Conservation (phyloP, 139 green algal species). For the Desmodesmus armatus region DNA sequence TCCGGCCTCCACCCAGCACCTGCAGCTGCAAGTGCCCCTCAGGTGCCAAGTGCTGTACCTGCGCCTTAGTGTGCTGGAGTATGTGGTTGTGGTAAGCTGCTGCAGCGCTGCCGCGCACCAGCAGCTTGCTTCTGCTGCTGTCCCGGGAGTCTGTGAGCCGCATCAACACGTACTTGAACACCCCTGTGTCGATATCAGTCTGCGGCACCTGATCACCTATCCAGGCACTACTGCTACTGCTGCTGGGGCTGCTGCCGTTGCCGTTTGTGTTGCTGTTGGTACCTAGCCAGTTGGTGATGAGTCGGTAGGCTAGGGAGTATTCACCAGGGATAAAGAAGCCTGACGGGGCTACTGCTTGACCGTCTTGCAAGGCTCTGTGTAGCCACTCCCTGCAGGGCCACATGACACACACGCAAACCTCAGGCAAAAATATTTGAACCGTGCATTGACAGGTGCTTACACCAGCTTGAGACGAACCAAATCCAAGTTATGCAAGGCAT, state of each 20-base stretch:
- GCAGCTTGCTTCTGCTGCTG: conserved; percentile 65
- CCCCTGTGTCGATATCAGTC: conserved; percentile 64
- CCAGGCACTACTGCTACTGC: conserved; percentile 35
- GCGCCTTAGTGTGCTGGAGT: conserved; percentile 49
- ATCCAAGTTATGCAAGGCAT: too few species aligned
- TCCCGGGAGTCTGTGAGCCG: conserved; percentile 52
- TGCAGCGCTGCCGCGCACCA: conserved; percentile 76
- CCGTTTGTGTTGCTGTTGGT: background rate
- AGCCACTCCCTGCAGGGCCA: conserved; percentile 35
- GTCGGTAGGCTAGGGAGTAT: conserved; percentile 65
- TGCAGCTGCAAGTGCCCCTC: conserved; percentile 56
- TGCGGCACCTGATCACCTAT: conserved; percentile 48
- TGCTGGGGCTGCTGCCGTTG: background rate
- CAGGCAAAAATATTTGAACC: too few species aligned
- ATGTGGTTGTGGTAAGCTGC: conserved; percentile 86
- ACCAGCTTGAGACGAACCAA: too few species aligned
- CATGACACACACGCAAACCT: too few species aligned
- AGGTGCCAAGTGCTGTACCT: conserved; percentile 8
- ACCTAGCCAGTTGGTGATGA: conserved; percentile 68
- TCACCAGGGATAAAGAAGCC: conserved; percentile 65
- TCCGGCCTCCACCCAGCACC: conserved; percentile 76
- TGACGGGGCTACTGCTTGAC: background rate
- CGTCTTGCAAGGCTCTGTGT: background rate
- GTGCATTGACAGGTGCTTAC: too few species aligned
- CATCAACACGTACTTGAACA: conserved; percentile 90